These are phyloP conservation scores for Neocucurbitaria cava DNA, from an alignment of 2,329 filamentous ascomycete species.

Conservation along the genomic window DNA sequence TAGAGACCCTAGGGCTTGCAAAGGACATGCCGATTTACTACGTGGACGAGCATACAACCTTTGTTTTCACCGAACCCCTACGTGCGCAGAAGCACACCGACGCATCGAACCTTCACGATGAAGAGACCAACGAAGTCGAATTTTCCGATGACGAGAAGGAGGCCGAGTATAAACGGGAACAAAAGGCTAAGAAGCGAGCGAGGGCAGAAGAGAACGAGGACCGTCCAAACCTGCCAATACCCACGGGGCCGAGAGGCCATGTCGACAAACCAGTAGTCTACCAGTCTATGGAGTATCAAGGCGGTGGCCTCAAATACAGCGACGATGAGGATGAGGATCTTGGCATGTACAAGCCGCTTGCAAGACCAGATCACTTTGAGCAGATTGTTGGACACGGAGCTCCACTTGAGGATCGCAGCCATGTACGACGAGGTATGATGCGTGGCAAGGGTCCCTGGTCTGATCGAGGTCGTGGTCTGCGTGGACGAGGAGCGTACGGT, in stretches of 20 bases:
- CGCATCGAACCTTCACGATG: conserved; percentile 92
- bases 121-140: conserved; percentile 90
- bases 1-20: conserved; percentile 71
- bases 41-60: conserved; percentile 76
- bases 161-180: conserved; percentile 70
- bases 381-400: conserved; percentile 52
- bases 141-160: conserved; percentile 98
- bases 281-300: conserved; percentile 38
- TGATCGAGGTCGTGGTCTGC: conserved; percentile 48
- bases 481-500: conserved; percentile 38
- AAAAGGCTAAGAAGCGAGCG: conserved; percentile 66
- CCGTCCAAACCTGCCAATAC: conserved; percentile 25
- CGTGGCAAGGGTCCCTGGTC: conserved; percentile 41
- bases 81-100: conserved; percentile 86
- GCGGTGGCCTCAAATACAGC: conserved; percentile 51
- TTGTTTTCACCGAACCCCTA: conserved; percentile 85
- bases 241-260: conserved; percentile 27
- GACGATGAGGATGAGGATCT: conserved; percentile 53
- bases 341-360: conserved; percentile 57
- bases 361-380: conserved; percentile 55
- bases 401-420: conserved; percentile 46
- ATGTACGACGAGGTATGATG: conserved; percentile 45
- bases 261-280: conserved; percentile 25
- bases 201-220: conserved; percentile 39
- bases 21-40: conserved; percentile 79